Conservation (phyloP, 1,139 yeast genomes). For the Diutina rugosa region DNA sequence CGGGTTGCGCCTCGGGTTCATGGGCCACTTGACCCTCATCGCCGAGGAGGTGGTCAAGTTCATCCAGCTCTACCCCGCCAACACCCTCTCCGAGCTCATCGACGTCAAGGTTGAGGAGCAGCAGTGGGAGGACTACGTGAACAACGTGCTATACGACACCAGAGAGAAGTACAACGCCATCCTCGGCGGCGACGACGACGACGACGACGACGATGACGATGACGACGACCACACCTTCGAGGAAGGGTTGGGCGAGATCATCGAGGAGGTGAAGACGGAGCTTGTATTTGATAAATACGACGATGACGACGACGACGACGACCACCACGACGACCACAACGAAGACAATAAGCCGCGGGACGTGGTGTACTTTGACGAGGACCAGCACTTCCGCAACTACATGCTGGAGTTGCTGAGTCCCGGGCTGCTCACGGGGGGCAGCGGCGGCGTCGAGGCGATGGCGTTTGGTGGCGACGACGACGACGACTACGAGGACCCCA, state of each 20-base stretch:
- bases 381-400: slow-evolving; percentile 54
- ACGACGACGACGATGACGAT: slow-evolving; percentile 16
- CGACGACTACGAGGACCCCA: slow-evolving; percentile 66
- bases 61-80: slow-evolving; percentile 60
- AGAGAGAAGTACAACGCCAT: slow-evolving; percentile 94
- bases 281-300: slow-evolving; percentile 19
- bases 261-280: slow-evolving; percentile 17
- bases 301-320: slow-evolving; percentile 15
- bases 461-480: slow-evolving; percentile 19
- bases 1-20: slow-evolving; percentile 76
- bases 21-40: slow-evolving; percentile 93
- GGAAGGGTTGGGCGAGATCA: slow-evolving; percentile 38
- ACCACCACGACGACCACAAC: slow-evolving; percentile 13
- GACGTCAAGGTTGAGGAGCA: slow-evolving; percentile 46
- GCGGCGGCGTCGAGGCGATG: slow-evolving; percentile 3
- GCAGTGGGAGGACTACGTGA: slow-evolving; percentile 77
- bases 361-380: slow-evolving; percentile 20
- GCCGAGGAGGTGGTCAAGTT: slow-evolving; percentile 97
- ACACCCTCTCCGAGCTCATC: slow-evolving; percentile 45
- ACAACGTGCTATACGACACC: slow-evolving; percentile 72
- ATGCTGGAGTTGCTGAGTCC: slow-evolving; percentile 68
- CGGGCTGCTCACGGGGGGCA: slow-evolving; percentile 33
- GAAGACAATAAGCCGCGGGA: slow-evolving; percentile 5
- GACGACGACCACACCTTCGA: slow-evolving; percentile 31
- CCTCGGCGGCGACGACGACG: slow-evolving; percentile 52